Evolutionary conservation across 2,329 filamentous ascomycete genomes (phyloP), one percentile per base, ranked within the genome.

Genomic region (Diaporthe citri): DNA sequence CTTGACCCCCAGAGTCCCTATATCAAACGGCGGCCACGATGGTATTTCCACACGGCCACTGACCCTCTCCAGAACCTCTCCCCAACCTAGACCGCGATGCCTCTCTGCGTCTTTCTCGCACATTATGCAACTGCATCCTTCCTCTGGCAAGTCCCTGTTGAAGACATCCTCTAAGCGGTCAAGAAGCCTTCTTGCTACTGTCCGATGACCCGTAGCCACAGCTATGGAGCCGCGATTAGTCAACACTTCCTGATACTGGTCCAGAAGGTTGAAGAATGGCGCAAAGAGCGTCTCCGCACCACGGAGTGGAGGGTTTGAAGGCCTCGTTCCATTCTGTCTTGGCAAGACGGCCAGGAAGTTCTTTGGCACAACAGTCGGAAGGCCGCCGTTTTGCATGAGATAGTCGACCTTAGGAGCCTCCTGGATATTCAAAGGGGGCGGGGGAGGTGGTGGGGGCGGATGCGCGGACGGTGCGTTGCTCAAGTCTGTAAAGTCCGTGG

Each of bases 81-180:
- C 96, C 96, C 96, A 99, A 77, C 95, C 97, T 41, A 98, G 88
- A 2, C 95, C 96, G 73, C 88, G 89, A 77, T 92, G 90, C 22
- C 93, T 90, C 51, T 92, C 89, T 51, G 90, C 85, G 4, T 85
- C 85, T 17, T 85, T 87, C 62, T 93, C 90, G 81, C 96, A 98
- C 88, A 98, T 94, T 73, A 97, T 87, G 82, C 96, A 98, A 57
- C 88, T 86, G 82, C 96, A 98, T n/a, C 93, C 92, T 80, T 98
- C 92, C 0, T 92, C 92, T 0, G 96, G 96, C 48, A 99, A 92
- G 80, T 98, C 96, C 75, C 97, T 90, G 3, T 95, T 96, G 84
- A 99, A 98, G 12, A 99, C 95, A 74, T 96, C 95, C 82, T 98
- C 96, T 5, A 99, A 88, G 51, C 97, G 92, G 84, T 99, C 96